These are phyloP conservation scores for Hypomontagnella submonticulosa DNA, from an alignment of 495 filamentous ascomycete species.

Conservation along the genomic window DNA sequence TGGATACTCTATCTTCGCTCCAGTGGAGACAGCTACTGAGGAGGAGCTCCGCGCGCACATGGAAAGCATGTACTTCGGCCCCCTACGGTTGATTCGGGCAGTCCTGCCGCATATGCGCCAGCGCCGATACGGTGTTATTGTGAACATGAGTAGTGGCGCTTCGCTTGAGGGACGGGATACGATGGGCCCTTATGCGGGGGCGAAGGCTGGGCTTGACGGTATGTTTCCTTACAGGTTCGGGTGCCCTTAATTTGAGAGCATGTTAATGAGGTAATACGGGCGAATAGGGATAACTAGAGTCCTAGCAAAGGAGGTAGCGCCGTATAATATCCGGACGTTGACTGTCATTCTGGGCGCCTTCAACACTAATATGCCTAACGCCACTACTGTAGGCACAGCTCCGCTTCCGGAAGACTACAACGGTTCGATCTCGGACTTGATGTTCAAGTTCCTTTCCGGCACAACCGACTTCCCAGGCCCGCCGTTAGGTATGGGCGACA, in stretches of 20 bases:
- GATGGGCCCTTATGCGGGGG: constrained; percentile 60
- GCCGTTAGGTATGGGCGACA: constrained; percentile 54
- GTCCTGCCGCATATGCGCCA: constrained; percentile 60
- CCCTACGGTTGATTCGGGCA: constrained; percentile 56
- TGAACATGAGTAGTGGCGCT: constrained; percentile 61
- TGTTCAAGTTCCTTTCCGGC: constrained; percentile 41
- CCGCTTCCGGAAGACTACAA: constrained; percentile 57
- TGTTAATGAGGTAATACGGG: neutral
- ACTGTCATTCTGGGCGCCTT: constrained; percentile 61
- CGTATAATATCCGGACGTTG: constrained; percentile 60
- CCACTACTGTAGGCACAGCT: constrained; percentile 36
- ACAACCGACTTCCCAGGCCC: constrained; percentile 45
- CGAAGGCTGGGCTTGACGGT: constrained; percentile 64
- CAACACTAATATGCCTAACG: constrained; percentile 59
- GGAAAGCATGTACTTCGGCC: constrained; percentile 64
- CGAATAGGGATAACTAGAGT: constrained; percentile 51
- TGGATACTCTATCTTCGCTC: constrained; percentile 57
- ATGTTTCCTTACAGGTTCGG: constrained; percentile 18
- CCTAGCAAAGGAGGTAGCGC: constrained; percentile 60
- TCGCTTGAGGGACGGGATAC: constrained; percentile 52
- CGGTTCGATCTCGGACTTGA: constrained; percentile 50
- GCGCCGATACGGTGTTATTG: constrained; percentile 55
- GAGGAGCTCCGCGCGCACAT: constrained; percentile 58
- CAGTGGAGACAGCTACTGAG: constrained; percentile 50
- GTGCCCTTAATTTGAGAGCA: neutral